Conservation (phyloP, 192 early-diverging fungal genomes). For the Umbelopsis ramanniana region DNA sequence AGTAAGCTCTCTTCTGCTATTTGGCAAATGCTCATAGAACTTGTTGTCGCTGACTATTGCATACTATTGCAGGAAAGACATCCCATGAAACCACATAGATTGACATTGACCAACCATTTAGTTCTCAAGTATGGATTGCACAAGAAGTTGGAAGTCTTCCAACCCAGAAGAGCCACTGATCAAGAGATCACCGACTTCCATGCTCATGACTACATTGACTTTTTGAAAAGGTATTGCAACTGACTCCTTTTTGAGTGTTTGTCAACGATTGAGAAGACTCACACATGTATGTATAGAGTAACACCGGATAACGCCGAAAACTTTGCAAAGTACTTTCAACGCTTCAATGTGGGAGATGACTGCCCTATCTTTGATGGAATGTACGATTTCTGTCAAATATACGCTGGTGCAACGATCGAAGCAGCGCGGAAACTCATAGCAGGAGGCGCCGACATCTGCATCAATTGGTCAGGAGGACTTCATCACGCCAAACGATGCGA, state of each 20-base stretch:
- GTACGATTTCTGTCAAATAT: constrained; percentile 93
- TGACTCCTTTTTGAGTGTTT: constrained; percentile 25
- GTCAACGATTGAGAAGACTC: constrained; percentile 55
- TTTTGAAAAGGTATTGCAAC: constrained; percentile 71
- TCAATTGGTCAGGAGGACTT: constrained; percentile 98
- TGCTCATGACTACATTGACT: constrained; percentile 94
- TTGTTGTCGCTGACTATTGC: not conserved
- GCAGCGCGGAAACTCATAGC: constrained; percentile 84
- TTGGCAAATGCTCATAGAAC: not conserved
- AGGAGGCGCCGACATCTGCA: constrained; percentile 86
- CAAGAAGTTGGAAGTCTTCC: constrained; percentile 86
- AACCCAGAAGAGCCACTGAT: constrained; percentile 85
- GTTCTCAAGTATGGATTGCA: constrained; percentile 92
- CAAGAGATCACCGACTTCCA: constrained; percentile 95
- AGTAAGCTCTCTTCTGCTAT: constrained; percentile 33
- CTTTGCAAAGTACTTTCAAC: constrained; percentile 59
- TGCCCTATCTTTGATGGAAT: constrained; percentile 98
- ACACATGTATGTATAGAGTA: constrained; percentile 47
- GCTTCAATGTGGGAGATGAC: constrained; percentile 96
- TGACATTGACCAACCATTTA: constrained; percentile 93
- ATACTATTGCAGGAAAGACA: constrained; percentile 57
- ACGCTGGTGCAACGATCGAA: constrained; percentile 93
- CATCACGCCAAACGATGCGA: constrained; percentile 90
- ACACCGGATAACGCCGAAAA: constrained; percentile 72
- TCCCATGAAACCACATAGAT: constrained; percentile 92